Conservation (phyloP, 345 rosid genomes). For the Salix exigua region DNA sequence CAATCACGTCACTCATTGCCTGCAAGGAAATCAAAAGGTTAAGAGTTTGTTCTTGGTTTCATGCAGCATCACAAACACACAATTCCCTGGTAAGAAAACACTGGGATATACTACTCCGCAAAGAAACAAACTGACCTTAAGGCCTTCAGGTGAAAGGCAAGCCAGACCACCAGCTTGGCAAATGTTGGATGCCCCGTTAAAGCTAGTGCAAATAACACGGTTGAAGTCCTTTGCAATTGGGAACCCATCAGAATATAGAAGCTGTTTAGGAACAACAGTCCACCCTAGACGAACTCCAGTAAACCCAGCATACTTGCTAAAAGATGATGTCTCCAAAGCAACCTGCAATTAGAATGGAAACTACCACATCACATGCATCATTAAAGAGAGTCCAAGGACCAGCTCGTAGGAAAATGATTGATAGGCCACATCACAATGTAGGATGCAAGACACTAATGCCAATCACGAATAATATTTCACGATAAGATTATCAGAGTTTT, state of each 20-base stretch:
- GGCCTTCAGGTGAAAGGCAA: slow-evolving; percentile 86
- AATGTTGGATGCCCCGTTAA: slow-evolving; percentile 88
- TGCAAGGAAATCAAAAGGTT: slow-evolving; percentile 27
- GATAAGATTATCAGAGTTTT: too few species aligned
- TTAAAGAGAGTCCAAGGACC: not conserved
- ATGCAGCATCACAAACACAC: not conserved
- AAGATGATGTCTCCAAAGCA: slow-evolving; percentile 85
- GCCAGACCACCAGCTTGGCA: slow-evolving; percentile 94
- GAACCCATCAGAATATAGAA: slow-evolving; percentile 77
- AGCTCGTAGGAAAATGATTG: not conserved
- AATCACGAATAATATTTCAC: not conserved
- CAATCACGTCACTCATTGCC: slow-evolving; percentile 86
- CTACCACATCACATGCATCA: not conserved
- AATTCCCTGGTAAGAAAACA: not conserved
- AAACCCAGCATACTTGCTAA: slow-evolving; percentile 94
- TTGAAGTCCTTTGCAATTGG: slow-evolving; percentile 92
- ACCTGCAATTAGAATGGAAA: slow-evolving; percentile 43
- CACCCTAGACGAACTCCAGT: slow-evolving; percentile 96
- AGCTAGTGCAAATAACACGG: slow-evolving; percentile 76
- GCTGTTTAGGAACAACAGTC: slow-evolving; percentile 88
- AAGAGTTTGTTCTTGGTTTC: not conserved
- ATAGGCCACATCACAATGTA: not conserved
- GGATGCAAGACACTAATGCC: not conserved
- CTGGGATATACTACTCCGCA: not conserved
- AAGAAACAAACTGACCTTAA: slow-evolving; percentile 39